phyloP scores from a whole-genome alignment of 805 yeast species.

The Candida nanaspora region DNA sequence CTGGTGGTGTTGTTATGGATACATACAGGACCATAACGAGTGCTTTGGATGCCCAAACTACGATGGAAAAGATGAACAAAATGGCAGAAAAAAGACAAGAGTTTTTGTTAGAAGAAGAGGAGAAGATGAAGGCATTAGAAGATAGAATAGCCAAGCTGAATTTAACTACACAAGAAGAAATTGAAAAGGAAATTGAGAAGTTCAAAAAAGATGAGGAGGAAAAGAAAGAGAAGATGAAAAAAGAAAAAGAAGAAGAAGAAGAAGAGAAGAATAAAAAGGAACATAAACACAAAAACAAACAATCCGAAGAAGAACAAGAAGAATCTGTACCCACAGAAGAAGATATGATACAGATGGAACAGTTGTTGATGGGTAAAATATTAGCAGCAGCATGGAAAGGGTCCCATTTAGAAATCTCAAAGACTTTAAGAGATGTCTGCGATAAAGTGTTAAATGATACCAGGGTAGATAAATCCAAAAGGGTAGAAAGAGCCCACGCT shows the following conservation, averaged over 20 bases:
- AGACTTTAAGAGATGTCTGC: conserved; percentile 75
- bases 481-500: conserved; percentile 74
- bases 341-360: conserved; percentile 67
- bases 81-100: conserved; percentile 49
- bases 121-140: conserved; percentile 33
- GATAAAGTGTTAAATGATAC: conserved; percentile 71
- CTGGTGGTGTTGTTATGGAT: conserved; percentile 75
- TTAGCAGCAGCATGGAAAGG: conserved; percentile 95
- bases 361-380: conserved; percentile 78
- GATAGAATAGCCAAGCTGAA: conserved; percentile 17
- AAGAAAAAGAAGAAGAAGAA: neutral
- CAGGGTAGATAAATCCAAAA: conserved; percentile 47
- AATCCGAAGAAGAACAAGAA: conserved; percentile 19
- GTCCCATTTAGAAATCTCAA: conserved; percentile 77
- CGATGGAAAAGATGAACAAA: conserved; percentile 67
- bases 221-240: neutral
- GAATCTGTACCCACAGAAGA: conserved; percentile 42
- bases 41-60: conserved; percentile 80
- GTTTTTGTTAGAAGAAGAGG: conserved; percentile 21
- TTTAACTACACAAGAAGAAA: neutral
- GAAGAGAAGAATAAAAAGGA: neutral
- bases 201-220: neutral
- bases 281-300: conserved; percentile 1
- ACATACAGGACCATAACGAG: conserved; percentile 76
- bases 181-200: neutral